Evolutionary conservation across 192 early-diverging fungal species (phyloP).

Genomic region (Linnemannia exigua): DNA sequence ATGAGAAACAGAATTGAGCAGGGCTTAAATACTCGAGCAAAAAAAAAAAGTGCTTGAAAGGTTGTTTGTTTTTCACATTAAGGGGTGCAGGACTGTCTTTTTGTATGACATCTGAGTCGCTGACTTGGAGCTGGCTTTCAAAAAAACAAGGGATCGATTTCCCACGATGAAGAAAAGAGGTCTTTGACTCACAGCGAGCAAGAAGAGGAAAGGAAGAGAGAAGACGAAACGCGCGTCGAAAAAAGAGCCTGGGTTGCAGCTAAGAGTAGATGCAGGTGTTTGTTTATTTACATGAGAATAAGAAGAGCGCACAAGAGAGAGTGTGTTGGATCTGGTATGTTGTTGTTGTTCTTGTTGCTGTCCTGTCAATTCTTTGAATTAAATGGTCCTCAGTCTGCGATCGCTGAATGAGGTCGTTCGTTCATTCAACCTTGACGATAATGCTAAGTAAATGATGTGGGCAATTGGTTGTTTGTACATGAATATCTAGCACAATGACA

Average conservation of each 20-base stretch:
- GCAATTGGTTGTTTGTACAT: slow-evolving; percentile 1
- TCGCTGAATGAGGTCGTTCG: neutral
- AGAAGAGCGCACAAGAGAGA: neutral
- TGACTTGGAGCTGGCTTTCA: too few species aligned
- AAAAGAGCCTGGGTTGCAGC: neutral
- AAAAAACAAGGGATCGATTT: too few species aligned
- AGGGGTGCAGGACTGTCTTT: too few species aligned
- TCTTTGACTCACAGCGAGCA: too few species aligned
- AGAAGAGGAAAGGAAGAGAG: neutral
- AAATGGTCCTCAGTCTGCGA: neutral
- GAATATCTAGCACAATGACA: too few species aligned
- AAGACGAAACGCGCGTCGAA: neutral
- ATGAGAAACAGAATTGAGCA: neutral
- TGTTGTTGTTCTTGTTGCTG: neutral
- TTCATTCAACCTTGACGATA: slow-evolving; percentile 4
- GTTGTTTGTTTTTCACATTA: slow-evolving; percentile 18
- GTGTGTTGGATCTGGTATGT: neutral
- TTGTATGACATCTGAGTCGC: too few species aligned
- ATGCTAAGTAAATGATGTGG: neutral
- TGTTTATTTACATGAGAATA: slow-evolving; percentile 1
- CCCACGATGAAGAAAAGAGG: too few species aligned
- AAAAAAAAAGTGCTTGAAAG: neutral
- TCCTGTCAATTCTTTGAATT: neutral
- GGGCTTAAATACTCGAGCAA: neutral
- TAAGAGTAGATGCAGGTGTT: neutral